phyloP scores from a whole-genome alignment of 768 basidiomycete genomes.

The Boletus reticulatus region DNA sequence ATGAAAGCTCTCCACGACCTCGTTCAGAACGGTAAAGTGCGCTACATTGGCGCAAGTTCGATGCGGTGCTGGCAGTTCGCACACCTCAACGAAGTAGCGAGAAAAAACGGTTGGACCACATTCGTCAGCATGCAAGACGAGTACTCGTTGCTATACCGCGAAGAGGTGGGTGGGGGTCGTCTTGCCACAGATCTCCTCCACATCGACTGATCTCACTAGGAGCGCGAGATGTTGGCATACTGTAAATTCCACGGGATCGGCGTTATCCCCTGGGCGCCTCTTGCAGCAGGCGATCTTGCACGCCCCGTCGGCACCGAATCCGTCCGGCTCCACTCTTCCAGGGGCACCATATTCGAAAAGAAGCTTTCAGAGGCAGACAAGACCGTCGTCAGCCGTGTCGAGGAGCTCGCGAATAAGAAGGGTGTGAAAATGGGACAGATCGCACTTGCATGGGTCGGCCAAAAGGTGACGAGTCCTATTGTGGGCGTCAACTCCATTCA shows the following conservation, averaged over 20 bases:
- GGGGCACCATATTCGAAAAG: slow-evolving; percentile 25
- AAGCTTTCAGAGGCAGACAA: slow-evolving; percentile 28
- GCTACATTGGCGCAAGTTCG: slow-evolving; percentile 49
- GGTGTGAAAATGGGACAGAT: slow-evolving; percentile 44
- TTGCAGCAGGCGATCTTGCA: slow-evolving; percentile 39
- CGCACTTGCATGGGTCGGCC: slow-evolving; percentile 41
- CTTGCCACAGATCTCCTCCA: not conserved
- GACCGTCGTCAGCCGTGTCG: slow-evolving; percentile 38
- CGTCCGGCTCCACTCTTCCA: slow-evolving; percentile 6
- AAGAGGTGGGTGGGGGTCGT: slow-evolving; percentile 32
- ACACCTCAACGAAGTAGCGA: slow-evolving; percentile 43
- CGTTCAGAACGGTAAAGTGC: slow-evolving; percentile 44
- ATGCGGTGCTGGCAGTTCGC: slow-evolving; percentile 48
- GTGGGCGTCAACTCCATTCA: slow-evolving; percentile 37
- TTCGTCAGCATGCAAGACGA: slow-evolving; percentile 58
- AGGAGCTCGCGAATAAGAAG: slow-evolving; percentile 39
- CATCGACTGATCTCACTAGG: slow-evolving; percentile 25
- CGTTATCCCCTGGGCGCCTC: slow-evolving; percentile 50
- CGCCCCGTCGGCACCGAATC: slow-evolving; percentile 34
- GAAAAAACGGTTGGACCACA: slow-evolving; percentile 45
- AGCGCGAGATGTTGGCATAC: slow-evolving; percentile 44
- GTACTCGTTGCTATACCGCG: slow-evolving; percentile 48
- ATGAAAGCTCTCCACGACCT: slow-evolving; percentile 54
- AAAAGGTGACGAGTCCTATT: slow-evolving; percentile 45
- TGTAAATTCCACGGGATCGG: slow-evolving; percentile 51